These are phyloP conservation scores for Mrakia blollopis DNA, from an alignment of 768 basidiomycete species.

Conservation along the genomic window DNA sequence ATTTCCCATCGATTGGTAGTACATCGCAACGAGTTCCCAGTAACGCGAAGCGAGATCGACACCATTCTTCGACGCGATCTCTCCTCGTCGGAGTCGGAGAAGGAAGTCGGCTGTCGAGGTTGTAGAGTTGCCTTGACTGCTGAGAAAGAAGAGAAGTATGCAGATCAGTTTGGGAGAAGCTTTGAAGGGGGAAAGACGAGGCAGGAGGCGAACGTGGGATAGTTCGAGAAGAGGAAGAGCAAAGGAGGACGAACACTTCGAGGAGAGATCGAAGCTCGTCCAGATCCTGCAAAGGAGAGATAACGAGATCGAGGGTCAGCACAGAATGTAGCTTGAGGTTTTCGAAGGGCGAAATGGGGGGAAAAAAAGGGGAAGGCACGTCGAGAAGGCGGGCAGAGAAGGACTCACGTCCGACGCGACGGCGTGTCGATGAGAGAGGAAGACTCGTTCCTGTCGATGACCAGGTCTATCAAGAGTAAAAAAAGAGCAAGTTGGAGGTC, in stretches of 20 bases:
- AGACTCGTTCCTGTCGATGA: background rate
- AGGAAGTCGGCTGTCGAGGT: conserved; percentile 6
- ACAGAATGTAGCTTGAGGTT: too few relatives aligned
- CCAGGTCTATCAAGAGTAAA: background rate
- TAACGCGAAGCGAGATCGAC: background rate
- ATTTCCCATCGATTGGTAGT: background rate
- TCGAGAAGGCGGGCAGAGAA: too few relatives aligned
- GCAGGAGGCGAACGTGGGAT: too few relatives aligned
- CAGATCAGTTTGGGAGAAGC: too few relatives aligned
- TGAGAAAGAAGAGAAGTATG: too few relatives aligned
- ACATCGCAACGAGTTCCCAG: background rate
- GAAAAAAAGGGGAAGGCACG: too few relatives aligned
- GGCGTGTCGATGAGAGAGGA: conserved; percentile 2
- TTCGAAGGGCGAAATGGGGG: too few relatives aligned
- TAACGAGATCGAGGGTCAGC: too few relatives aligned
- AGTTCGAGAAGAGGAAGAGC: too few relatives aligned
- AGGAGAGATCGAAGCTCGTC: conserved; percentile 1
- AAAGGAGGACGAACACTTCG: background rate
- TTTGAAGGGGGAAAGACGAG: too few relatives aligned
- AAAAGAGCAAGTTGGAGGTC: background rate
- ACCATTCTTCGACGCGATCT: background rate
- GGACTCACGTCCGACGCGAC: background rate
- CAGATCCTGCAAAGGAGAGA: background rate
- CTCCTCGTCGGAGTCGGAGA: background rate
- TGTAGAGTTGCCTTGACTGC: background rate